Evolutionary conservation across 257 asterid species (phyloP).

Genomic region (Dorcoceras hygrometricum): DNA sequence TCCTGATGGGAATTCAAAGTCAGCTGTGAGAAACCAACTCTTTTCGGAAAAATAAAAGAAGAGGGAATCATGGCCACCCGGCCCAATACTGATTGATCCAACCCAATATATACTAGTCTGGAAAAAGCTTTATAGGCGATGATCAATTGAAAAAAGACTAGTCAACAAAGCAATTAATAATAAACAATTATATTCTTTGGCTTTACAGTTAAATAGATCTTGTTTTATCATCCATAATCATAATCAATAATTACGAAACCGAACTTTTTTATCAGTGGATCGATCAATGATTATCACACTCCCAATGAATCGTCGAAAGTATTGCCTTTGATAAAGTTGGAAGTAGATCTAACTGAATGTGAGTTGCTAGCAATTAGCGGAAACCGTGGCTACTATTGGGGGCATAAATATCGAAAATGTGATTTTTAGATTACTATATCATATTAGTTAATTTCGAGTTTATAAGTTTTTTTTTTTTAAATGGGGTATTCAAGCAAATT

Average conservation of each 20-base stretch:
- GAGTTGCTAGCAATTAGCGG: no score
- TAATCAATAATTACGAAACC: neutral
- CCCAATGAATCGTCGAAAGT: neutral
- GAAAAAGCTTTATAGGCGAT: no score
- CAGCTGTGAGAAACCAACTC: no score
- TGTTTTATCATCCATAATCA: neutral
- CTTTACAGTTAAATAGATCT: neutral
- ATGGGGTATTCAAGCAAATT: no score
- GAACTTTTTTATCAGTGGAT: neutral
- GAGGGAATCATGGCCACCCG: neutral
- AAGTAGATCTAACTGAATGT: no score
- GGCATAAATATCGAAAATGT: no score
- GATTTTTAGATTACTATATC: no score
- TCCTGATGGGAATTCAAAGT: constrained; percentile 25
- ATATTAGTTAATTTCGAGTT: no score
- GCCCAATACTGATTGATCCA: neutral
- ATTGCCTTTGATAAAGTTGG: neutral
- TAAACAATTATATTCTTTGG: neutral
- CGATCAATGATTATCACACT: neutral
- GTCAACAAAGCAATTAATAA: neutral
- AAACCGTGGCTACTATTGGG: no score
- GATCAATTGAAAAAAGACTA: neutral
- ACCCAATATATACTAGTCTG: neutral
- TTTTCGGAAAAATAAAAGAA: no score
- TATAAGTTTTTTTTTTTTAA: no score